Evolutionary conservation across 2,329 filamentous ascomycete genomes (phyloP).

Genomic region (Ramularia collo-cygni): DNA sequence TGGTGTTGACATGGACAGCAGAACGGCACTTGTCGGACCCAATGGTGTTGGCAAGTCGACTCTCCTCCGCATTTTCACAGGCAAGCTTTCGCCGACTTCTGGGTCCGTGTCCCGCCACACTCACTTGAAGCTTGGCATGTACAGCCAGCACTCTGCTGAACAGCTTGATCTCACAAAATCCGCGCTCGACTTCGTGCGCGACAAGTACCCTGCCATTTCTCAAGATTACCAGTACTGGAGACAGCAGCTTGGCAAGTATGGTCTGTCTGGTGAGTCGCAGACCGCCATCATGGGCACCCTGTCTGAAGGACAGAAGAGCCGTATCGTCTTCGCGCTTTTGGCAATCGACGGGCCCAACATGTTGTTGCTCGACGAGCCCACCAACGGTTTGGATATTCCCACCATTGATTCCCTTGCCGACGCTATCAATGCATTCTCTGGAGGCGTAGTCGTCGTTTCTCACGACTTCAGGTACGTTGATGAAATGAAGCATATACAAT

Average conservation of each 20-base stretch:
- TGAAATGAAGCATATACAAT: too few relatives aligned
- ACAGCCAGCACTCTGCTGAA: constrained; percentile 97
- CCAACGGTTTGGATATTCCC: constrained; percentile 97
- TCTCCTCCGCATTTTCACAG: constrained; percentile 90
- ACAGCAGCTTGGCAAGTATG: constrained; percentile 92
- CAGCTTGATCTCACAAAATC: constrained; percentile 98
- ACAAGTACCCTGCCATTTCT: constrained; percentile 81
- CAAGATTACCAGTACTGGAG: constrained; percentile 99
- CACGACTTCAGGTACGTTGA: constrained; percentile 90
- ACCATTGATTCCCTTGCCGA: constrained; percentile 97
- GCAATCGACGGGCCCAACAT: constrained; percentile 97
- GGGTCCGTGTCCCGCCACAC: constrained; percentile 87
- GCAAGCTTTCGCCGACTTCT: constrained; percentile 77
- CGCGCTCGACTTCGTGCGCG: constrained; percentile 91
- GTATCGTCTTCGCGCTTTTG: constrained; percentile 94
- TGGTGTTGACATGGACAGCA: constrained; percentile 99
- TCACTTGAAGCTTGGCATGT: constrained; percentile 95
- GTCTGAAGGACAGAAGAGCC: constrained; percentile 94
- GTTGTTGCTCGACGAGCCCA: constrained; percentile 95
- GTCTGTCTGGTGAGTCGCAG: constrained; percentile 85
- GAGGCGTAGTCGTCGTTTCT: constrained; percentile 94
- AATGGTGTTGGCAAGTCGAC: constrained; percentile 99
- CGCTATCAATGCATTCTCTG: constrained; percentile 91
- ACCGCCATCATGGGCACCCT: constrained; percentile 96
- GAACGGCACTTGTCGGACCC: constrained; percentile 91